Evolutionary conservation across 176 grass and related monocot species (phyloP).

Genomic region (Carex myosuroides): DNA sequence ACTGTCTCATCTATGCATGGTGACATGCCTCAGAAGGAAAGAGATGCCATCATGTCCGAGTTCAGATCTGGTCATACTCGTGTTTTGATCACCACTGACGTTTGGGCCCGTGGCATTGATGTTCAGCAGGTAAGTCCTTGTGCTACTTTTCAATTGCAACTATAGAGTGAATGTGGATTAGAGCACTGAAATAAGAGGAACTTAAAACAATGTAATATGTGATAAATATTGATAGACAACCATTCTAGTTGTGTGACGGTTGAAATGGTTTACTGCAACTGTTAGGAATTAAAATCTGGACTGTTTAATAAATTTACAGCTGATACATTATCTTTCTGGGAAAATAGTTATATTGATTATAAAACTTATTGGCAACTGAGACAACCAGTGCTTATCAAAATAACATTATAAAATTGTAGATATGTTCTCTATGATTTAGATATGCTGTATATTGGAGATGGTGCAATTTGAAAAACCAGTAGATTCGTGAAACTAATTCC

Average conservation of each 20-base stretch:
- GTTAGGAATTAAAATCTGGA: neutral
- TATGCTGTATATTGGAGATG: neutral
- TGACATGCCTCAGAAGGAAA: constrained; percentile 95
- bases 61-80: constrained; percentile 71
- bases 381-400: neutral
- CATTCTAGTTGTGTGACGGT: neutral
- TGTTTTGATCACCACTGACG: constrained; percentile 87
- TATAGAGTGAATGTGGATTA: neutral
- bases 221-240: neutral
- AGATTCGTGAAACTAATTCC: no score
- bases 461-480: neutral
- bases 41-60: constrained; percentile 84
- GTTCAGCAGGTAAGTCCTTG: constrained; percentile 68
- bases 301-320: neutral
- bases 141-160: neutral
- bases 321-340: neutral
- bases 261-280: neutral
- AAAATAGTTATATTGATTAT: neutral
- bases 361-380: neutral
- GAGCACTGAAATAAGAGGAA: neutral
- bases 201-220: neutral
- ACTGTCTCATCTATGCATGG: constrained; percentile 89
- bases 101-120: constrained; percentile 85
- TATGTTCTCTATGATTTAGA: neutral
- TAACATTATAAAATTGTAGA: neutral